phyloP scores from a whole-genome alignment of 2,329 filamentous ascomycete species.

The Macrophomina pseudophaseolina region DNA sequence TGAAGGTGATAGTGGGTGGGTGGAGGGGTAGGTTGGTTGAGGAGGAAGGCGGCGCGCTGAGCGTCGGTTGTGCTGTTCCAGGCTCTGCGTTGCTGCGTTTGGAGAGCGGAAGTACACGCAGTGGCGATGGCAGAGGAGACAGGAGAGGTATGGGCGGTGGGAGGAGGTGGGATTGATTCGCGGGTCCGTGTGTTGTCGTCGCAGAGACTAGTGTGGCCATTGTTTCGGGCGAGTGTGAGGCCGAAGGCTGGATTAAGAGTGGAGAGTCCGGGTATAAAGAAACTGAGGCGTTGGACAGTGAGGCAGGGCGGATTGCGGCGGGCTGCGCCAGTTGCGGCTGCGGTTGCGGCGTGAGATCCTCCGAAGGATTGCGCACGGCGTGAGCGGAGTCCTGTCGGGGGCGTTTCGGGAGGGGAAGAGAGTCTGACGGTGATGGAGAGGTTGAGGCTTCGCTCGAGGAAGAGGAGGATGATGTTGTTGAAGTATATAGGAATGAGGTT shows the following conservation, averaged over 20 bases:
- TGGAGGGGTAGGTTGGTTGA: not conserved
- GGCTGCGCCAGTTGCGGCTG: not conserved
- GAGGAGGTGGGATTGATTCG: not conserved
- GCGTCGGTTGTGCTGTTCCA: not conserved
- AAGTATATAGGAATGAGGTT: not conserved
- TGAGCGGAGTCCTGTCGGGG: not conserved
- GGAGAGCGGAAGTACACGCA: not conserved
- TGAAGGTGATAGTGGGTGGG: not conserved
- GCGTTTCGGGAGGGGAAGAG: not conserved
- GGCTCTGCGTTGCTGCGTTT: not conserved
- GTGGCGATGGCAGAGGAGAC: conserved; percentile 1
- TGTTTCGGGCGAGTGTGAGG: not conserved
- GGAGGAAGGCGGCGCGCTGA: not conserved
- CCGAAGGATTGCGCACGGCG: not conserved
- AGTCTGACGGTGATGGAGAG: not conserved
- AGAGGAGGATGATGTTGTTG: not conserved
- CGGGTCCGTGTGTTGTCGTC: not conserved
- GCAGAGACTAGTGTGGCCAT: not conserved
- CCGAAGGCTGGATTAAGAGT: not conserved
- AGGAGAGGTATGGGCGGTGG: not conserved
- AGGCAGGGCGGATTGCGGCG: not conserved
- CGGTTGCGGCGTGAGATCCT: not conserved
- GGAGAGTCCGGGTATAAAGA: not conserved
- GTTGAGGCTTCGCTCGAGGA: not conserved
- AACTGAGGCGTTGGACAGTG: not conserved